Conservation (phyloP, 306 rosid species). For the Lupinus albus region DNA sequence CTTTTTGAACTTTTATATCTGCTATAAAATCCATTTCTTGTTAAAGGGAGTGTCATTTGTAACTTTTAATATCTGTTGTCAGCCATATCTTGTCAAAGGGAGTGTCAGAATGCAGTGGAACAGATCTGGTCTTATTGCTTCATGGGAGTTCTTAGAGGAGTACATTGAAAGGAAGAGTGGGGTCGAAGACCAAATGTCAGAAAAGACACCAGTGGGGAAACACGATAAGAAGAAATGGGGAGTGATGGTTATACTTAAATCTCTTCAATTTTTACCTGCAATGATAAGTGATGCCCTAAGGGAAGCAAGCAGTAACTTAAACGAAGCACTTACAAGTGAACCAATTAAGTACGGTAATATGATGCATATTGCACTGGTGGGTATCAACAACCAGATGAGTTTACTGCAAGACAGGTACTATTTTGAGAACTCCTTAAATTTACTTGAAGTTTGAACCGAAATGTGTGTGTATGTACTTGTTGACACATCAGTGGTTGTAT, state of each 20-base stretch:
- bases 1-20: constrained; percentile 45
- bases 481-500: constrained; percentile 19
- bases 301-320: constrained; percentile 66
- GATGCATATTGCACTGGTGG: constrained; percentile 94
- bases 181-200: constrained; percentile 51
- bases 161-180: constrained; percentile 63
- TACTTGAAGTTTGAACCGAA: constrained; percentile 22
- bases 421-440: constrained; percentile 19
- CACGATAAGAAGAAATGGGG: constrained; percentile 89
- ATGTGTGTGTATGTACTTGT: not conserved
- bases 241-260: constrained; percentile 82
- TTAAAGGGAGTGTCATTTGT: constrained; percentile 81
- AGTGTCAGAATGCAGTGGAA: constrained; percentile 99
- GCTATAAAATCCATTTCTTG: constrained; percentile 86
- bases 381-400: constrained; percentile 97
- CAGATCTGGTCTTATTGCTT: constrained; percentile 88
- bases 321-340: constrained; percentile 57
- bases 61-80: constrained; percentile 44
- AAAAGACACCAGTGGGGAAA: constrained; percentile 54
- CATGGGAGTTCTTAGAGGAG: constrained; percentile 92
- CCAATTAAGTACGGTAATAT: constrained; percentile 70
- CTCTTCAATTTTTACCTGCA: constrained; percentile 88
- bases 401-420: constrained; percentile 91
- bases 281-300: constrained; percentile 72
- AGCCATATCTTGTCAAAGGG: constrained; percentile 97